Evolutionary conservation across 2,329 filamentous ascomycete species (phyloP).

Genomic region (Microcyclospora tardicrescens): DNA sequence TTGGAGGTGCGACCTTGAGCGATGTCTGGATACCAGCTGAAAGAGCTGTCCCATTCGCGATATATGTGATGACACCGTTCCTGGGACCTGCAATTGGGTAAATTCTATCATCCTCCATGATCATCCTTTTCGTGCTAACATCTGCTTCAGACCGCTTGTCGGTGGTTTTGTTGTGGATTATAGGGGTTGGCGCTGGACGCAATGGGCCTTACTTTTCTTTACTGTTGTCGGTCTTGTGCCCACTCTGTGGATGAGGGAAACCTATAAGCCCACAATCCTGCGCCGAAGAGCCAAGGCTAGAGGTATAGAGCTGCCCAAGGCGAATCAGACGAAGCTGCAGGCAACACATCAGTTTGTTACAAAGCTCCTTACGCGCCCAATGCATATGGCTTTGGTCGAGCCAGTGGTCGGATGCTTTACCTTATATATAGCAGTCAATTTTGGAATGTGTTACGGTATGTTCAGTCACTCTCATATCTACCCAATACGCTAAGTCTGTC

Average conservation of each 20-base stretch:
- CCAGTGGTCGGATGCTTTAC: conserved; percentile 22
- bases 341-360: conserved; percentile 12
- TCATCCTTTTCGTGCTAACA: too few species aligned
- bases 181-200: conserved; percentile 25
- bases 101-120: too few species aligned
- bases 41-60: conserved; percentile 15
- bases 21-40: conserved; percentile 19
- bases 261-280: conserved; percentile 23
- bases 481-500: conserved; percentile 34
- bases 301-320: conserved; percentile 8
- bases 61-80: conserved; percentile 17
- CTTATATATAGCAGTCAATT: too few species aligned
- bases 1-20: conserved; percentile 18
- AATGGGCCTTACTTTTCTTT: conserved; percentile 22
- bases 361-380: conserved; percentile 16
- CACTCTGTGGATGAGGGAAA: conserved; percentile 16
- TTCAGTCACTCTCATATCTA: conserved; percentile 31
- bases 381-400: conserved; percentile 28
- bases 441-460: too few species aligned
- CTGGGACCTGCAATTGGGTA: conserved; percentile 17
- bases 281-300: conserved; percentile 16
- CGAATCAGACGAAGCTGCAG: conserved; percentile 3
- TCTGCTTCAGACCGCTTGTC: conserved; percentile 21
- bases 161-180: conserved; percentile 19
- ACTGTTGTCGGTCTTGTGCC: conserved; percentile 18